These are phyloP conservation scores for Fomitopsis serialis DNA, from an alignment of 768 basidiomycete genomes.

Conservation along the genomic window DNA sequence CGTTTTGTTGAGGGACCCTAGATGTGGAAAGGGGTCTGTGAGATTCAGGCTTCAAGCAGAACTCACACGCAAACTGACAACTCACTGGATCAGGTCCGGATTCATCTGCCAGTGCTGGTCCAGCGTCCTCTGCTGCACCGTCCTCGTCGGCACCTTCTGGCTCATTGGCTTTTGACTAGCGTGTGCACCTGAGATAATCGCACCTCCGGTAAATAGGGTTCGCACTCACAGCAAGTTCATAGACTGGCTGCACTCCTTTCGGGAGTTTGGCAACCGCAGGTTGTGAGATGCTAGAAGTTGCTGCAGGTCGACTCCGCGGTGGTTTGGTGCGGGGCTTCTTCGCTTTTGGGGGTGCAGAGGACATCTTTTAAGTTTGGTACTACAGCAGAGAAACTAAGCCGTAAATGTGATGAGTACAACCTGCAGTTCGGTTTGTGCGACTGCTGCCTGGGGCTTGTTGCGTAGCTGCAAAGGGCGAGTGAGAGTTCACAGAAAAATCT, in stretches of 20 bases:
- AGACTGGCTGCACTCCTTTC: conserved; percentile 53
- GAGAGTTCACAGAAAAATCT: neutral
- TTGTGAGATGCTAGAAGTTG: conserved; percentile 52
- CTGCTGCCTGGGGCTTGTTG: no score
- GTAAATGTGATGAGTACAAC: no score
- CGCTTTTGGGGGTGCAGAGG: conserved; percentile 28
- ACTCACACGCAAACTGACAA: neutral
- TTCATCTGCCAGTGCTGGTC: conserved; percentile 26
- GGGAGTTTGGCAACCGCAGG: conserved; percentile 50
- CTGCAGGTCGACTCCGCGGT: conserved; percentile 43
- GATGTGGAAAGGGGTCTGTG: neutral
- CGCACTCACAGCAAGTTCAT: conserved; percentile 50
- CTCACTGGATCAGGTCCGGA: conserved; percentile 11
- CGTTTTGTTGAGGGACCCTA: conserved; percentile 52
- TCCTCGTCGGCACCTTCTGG: conserved; percentile 48
- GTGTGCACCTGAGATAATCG: neutral
- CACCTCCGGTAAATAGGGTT: neutral
- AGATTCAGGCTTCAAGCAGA: neutral
- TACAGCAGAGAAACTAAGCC: no score
- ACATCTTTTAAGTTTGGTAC: conserved; percentile 10
- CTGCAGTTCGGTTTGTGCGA: no score
- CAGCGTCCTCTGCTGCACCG: conserved; percentile 34
- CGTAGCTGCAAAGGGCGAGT: no score
- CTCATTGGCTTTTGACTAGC: conserved; percentile 50
- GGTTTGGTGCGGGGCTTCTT: conserved; percentile 54